A percentile compares a stretch with the other conserved stretches of the same genome.
Conservation (phyloP, 768 basidiomycete genomes). For the Tephrocybe sp. region DNA sequence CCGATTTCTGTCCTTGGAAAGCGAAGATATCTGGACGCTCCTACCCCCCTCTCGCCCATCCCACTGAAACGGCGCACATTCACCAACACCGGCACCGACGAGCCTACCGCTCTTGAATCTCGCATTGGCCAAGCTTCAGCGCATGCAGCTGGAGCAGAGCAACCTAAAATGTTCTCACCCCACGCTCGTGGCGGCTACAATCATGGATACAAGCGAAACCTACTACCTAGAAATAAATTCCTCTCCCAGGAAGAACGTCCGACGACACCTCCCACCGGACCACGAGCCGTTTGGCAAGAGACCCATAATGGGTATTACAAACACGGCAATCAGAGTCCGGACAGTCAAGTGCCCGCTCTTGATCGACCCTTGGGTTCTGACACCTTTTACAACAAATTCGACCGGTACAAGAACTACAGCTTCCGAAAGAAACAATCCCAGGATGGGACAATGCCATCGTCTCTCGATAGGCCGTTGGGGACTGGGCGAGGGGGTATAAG, state of each 20-base stretch:
- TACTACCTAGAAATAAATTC: background rate
- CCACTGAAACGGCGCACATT: constrained; percentile 6
- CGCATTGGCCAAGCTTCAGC: constrained; percentile 1
- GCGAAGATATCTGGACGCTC: constrained; percentile 1
- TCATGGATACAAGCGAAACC: background rate
- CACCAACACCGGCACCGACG: background rate
- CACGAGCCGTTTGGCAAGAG: constrained; percentile 1
- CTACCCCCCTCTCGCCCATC: background rate
- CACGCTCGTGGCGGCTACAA: background rate
- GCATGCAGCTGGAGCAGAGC: background rate
- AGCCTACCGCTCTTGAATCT: background rate
- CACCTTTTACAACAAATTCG: no score
- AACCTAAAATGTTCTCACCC: background rate
- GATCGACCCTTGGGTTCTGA: background rate
- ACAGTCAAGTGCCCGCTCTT: background rate
- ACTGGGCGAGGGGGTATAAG: background rate
- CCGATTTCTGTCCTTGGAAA: constrained; percentile 9
- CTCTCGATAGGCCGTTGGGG: background rate
- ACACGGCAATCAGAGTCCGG: background rate
- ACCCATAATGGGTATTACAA: background rate
- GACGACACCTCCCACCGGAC: constrained; percentile 3
- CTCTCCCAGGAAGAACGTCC: background rate
- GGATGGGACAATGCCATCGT: background rate
- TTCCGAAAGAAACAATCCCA: no score
- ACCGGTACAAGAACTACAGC: background rate